Conservation (phyloP, 352 stramenopile genomes). For the Pythium aristosporum region DNA sequence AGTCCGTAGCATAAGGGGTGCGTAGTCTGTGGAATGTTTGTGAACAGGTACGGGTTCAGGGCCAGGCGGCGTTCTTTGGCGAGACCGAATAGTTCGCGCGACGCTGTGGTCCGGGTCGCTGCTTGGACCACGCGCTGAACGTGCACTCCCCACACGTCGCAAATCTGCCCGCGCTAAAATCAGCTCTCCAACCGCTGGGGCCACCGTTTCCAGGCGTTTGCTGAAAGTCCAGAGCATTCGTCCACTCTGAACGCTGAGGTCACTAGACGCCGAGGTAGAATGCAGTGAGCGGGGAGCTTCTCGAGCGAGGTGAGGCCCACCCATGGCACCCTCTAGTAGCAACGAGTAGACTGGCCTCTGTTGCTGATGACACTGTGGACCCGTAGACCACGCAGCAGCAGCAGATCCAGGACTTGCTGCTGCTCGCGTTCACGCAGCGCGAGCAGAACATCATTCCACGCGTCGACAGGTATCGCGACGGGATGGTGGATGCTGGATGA, state of each 20-base stretch:
- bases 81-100: slow-evolving; percentile 96
- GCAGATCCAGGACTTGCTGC: slow-evolving; percentile 63
- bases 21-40: slow-evolving; percentile 32
- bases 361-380: no score
- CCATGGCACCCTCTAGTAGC: background rate
- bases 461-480: slow-evolving; percentile 46
- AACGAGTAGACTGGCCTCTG: background rate
- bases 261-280: background rate
- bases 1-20: slow-evolving; percentile 47
- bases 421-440: slow-evolving; percentile 47
- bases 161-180: background rate
- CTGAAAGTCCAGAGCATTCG: background rate
- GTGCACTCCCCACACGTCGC: background rate
- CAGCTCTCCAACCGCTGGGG: background rate
- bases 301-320: slow-evolving; percentile 7
- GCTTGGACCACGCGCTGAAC: background rate
- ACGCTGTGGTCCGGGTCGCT: slow-evolving; percentile 36
- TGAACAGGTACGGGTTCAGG: slow-evolving; percentile 77
- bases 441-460: slow-evolving; percentile 47
- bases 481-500: background rate
- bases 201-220: background rate
- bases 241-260: background rate
- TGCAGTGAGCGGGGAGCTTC: slow-evolving; percentile 9
- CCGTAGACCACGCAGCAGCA: slow-evolving; percentile 34
- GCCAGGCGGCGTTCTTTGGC: slow-evolving; percentile 60